Evolutionary conservation across 805 yeast species (phyloP).

Genomic region (Pichia phayaonensis): DNA sequence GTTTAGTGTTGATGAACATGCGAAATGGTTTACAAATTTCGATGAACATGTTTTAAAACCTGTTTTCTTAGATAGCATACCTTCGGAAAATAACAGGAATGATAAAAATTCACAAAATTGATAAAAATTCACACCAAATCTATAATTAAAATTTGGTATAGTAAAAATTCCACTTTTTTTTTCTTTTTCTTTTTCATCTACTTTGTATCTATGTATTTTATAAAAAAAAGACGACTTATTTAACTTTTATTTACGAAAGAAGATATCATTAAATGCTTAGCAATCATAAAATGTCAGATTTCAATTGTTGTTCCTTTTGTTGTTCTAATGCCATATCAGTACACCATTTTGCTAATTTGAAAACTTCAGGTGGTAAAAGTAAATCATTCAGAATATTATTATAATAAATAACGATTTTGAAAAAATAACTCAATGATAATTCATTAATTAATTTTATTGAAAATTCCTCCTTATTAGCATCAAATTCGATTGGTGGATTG

Average conservation of each 20-base stretch:
- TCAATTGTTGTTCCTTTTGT: conserved; percentile 25
- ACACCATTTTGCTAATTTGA: conserved; percentile 65
- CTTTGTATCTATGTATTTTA: background rate
- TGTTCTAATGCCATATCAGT: conserved; percentile 56
- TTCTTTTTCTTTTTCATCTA: background rate
- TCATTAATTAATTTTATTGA: conserved; percentile 50
- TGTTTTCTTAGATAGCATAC: conserved; percentile 63
- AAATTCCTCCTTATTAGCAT: conserved; percentile 14
- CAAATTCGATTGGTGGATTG: conserved; percentile 25
- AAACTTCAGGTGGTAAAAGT: conserved; percentile 53
- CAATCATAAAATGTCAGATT: conserved; percentile 1
- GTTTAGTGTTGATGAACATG: conserved; percentile 54
- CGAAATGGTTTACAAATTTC: conserved; percentile 87
- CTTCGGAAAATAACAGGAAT: conserved; percentile 13
- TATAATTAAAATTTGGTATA: too few relatives aligned
- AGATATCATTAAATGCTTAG: background rate
- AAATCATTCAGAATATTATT: conserved; percentile 59
- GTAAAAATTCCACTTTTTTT: too few relatives aligned
- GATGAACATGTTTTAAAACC: conserved; percentile 94
- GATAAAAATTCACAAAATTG: background rate
- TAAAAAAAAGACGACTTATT: background rate
- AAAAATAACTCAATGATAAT: conserved; percentile 54
- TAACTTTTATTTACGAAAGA: background rate
- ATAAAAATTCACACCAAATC: too few relatives aligned
- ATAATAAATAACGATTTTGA: conserved; percentile 56